Base-by-base conservation (phyloP, 2,329 filamentous ascomycete genomes). In the Byssothecium circinans region DNA sequence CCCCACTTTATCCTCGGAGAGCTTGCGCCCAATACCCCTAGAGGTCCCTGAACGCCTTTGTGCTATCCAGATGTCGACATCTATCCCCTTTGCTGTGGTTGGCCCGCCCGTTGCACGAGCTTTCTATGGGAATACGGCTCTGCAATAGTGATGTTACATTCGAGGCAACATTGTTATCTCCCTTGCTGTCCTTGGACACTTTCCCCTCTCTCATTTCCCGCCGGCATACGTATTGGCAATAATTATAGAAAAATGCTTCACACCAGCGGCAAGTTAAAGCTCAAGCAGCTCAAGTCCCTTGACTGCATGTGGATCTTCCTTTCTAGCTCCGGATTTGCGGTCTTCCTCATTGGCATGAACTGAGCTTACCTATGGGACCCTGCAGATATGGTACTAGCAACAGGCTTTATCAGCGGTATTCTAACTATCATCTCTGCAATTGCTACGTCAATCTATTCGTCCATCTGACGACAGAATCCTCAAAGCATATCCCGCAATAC, bases 221-320 rank as follows among this genome's bases (percentile, higher is more conserved):
- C 64, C 64, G 10, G 65, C 63, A 49, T 67, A 67, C 48, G 62
- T 64, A 49, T 19, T 18, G n/a, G 23, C 52, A 36, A 50, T 50
- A 15, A 47, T 8, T 27, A 12, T 2, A 8, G 65, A 61, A 60
- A 67, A 61, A 67, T 66, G 63, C 58, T 67, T 35, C 64, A 66
- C 53, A 53, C 64, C 3, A 62, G 63, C 18, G 64, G 64, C 27
- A 67, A 67, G 43, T 65, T 61, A 14, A 71, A 67, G 38, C 44
- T 72, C 25, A 68, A 57, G 23, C 68, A 67, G 36, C 54, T 68
- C 37, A 66, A 62, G 44, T 59, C 58, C 12, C 67, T 81, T 11
- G 80, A 78, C 54, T 78, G 75, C 56, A 40, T 75, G 29, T 76
- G 76, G 3, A 72, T 76, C 30, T 68, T 76, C 54, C 65, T 79